Evolutionary conservation across 83 land plant species (phyloP), one percentile per base, ranked within the genome.

Genomic region (Isoetes engelmannii): DNA sequence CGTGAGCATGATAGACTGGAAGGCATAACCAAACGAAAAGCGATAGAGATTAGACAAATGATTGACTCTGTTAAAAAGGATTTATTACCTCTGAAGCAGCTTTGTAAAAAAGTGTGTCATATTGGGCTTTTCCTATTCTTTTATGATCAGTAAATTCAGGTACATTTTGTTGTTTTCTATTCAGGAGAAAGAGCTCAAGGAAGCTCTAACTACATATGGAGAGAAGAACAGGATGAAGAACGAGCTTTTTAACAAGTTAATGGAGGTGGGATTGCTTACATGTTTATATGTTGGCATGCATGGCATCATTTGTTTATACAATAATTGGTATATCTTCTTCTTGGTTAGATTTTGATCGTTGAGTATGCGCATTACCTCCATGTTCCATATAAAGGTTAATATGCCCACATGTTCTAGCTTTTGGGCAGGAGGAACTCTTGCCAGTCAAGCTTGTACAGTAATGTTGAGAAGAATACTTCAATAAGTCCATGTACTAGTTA

Each of bases 171-270:
- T 12, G 1, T 12, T 19, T 19, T 0, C 12, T 12, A 18, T 42
- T 0, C 62, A 59, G 62, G 62, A 59, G 4, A 59, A 59, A 18
- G 62, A 59, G 62, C 62, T 59, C 62, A 59, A 59, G 62, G 19
- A 59, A 8, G 62, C 62, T 1, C 10, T 59, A 18, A 20, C 18
- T 19, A 37, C 19, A 12, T 59, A 59, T 19, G 62, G 4, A 18
- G 62, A 59, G 9, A 59, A 59, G 62, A 59, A 59, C 20, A 59
- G 19, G 12, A 7, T 19, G 18, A 12, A 18, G 18, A 59, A 59
- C 62, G 62, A 59, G 62, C 62, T 59, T 18, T 1, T 59, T 18
- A 59, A 37, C 18, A 59, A 59, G 62, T 42, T 59, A 8, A 59
- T 59, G 62, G 62, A 59, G 62, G 62, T 59, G 37, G 37, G 37